Conservation (phyloP, 345 rosid species). For the Citrus hindsii region DNA sequence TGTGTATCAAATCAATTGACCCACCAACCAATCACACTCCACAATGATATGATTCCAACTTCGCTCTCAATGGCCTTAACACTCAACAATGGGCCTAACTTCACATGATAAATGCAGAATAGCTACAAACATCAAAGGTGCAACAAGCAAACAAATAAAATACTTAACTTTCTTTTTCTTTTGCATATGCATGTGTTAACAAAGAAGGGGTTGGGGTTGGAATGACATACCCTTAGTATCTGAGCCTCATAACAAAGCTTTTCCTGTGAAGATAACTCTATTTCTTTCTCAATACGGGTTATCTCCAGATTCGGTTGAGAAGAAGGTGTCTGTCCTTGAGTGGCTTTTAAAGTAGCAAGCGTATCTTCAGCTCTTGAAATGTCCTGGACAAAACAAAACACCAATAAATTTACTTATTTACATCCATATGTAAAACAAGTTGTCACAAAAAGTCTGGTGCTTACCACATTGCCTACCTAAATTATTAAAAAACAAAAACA, state of each 20-base stretch:
- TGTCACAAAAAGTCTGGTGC: background rate
- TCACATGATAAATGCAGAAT: background rate
- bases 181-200: background rate
- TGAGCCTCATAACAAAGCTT: constrained; percentile 96
- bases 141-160: background rate
- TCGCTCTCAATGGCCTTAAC: background rate
- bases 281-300: constrained; percentile 69
- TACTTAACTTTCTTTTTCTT: no score
- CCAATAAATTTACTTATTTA: background rate
- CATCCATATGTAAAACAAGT: background rate
- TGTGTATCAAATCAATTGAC: background rate
- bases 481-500: background rate
- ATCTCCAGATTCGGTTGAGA: constrained; percentile 66
- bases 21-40: background rate
- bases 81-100: background rate
- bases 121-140: background rate
- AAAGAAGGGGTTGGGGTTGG: constrained; percentile 13
- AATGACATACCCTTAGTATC: constrained; percentile 68
- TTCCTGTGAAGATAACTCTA: constrained; percentile 77
- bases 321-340: constrained; percentile 72
- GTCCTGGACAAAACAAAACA: constrained; percentile 42
- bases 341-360: constrained; percentile 60
- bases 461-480: background rate
- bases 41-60: background rate
- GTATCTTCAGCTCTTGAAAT: constrained; percentile 80